phyloP scores from a whole-genome alignment of 495 filamentous ascomycete genomes.

The Aspergillus campestris region DNA sequence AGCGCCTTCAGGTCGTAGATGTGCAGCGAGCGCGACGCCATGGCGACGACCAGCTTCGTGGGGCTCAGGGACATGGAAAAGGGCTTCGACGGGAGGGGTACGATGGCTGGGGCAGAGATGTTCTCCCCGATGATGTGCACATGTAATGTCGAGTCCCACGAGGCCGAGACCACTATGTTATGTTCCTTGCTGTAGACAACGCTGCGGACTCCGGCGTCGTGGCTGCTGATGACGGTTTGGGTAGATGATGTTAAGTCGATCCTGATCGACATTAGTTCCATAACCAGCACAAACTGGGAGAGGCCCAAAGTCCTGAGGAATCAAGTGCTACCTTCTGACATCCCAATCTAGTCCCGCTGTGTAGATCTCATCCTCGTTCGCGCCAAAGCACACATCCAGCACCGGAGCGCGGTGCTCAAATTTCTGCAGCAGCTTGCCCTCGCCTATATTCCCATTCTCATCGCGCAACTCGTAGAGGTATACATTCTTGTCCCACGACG shows the following conservation, averaged over 20 bases:
- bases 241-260: constrained; percentile 64
- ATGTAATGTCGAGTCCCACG: constrained; percentile 89
- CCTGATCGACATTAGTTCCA: constrained; percentile 31
- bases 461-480: constrained; percentile 78
- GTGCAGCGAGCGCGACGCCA: constrained; percentile 83
- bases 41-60: constrained; percentile 84
- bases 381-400: constrained; percentile 85
- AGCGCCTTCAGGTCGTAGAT: constrained; percentile 84
- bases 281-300: background rate
- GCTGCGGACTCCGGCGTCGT: constrained; percentile 68
- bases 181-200: constrained; percentile 74
- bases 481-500: constrained; percentile 90
- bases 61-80: constrained; percentile 76
- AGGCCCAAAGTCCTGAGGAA: no score
- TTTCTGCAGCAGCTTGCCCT: constrained; percentile 56
- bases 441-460: constrained; percentile 46
- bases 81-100: constrained; percentile 71
- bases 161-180: constrained; percentile 74
- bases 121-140: constrained; percentile 57
- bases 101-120: constrained; percentile 41
- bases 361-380: constrained; percentile 70
- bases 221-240: constrained; percentile 68
- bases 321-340: constrained; percentile 55
- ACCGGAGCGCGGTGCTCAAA: constrained; percentile 82
- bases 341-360: constrained; percentile 77